Percentiles rank a stretch among this genome's conserved stretches.
phyloP scores from a whole-genome alignment of 1,284 basidiomycete genomes.

The Cutaneotrichosporon sp. region DNA sequence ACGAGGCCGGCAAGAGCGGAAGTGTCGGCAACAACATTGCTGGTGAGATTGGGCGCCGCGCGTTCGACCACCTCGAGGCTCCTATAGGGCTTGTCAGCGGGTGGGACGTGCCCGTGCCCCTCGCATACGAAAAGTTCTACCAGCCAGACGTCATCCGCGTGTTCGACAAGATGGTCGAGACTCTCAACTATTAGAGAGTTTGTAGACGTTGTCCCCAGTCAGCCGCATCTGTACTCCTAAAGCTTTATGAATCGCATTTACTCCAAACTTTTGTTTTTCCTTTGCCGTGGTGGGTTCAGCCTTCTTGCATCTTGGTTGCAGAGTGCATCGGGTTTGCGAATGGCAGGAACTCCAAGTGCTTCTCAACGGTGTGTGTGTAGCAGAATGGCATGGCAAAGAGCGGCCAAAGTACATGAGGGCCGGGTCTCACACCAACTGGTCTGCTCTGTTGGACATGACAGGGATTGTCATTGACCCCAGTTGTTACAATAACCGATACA shows the following conservation, averaged over 20 bases:
- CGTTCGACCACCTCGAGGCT: constrained; percentile 81
- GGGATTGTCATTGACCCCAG: no score
- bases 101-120: constrained; percentile 80
- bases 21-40: constrained; percentile 85
- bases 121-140: constrained; percentile 87
- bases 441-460: no score
- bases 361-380: no score
- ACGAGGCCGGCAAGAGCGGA: constrained; percentile 80
- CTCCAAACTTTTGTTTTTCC: not conserved
- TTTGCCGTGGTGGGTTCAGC: not conserved
- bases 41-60: constrained; percentile 78
- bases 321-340: no score
- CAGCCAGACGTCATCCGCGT: constrained; percentile 81
- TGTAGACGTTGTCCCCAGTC: not conserved
- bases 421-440: no score
- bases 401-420: no score
- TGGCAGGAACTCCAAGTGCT: no score
- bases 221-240: constrained; percentile 5
- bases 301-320: no score
- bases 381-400: no score
- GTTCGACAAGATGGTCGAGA: constrained; percentile 78
- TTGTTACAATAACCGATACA: constrained; percentile 5
- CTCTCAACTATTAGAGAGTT: constrained; percentile 65
- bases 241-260: constrained; percentile 4
- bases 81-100: constrained; percentile 82